Percentiles rank a stretch among this genome's conserved stretches.
phyloP scores from a whole-genome alignment of 2,329 filamentous ascomycete genomes.

The Drechslerella stenobrocha region DNA sequence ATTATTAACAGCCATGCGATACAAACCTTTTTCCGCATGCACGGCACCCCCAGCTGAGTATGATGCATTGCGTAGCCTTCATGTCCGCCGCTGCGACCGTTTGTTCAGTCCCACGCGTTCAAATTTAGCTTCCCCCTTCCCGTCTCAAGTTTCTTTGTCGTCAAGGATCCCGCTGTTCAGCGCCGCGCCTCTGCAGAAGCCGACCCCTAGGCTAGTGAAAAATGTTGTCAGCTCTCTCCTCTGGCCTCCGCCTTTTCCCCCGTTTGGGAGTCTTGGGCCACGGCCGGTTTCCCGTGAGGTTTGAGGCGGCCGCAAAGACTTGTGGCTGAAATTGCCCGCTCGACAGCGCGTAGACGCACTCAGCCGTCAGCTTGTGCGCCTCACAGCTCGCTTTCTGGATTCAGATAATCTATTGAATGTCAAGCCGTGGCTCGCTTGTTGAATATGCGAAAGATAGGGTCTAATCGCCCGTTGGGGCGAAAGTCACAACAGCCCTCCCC shows the following conservation, averaged over 20 bases:
- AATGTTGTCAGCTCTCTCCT: not conserved
- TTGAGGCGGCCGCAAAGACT: constrained; percentile 19
- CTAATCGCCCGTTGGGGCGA: not conserved
- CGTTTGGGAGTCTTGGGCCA: constrained; percentile 36
- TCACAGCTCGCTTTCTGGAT: constrained; percentile 1
- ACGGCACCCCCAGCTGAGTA: constrained; percentile 3
- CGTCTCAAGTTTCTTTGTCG: constrained; percentile 1
- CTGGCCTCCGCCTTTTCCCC: constrained; percentile 25
- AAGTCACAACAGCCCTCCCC: too few relatives aligned
- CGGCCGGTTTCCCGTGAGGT: constrained; percentile 23
- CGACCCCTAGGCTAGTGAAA: not conserved
- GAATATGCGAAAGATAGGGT: not conserved
- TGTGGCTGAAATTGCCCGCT: constrained; percentile 24
- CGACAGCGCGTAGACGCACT: constrained; percentile 25
- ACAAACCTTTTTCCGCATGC: constrained; percentile 3
- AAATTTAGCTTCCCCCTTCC: constrained; percentile 1
- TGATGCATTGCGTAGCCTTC: constrained; percentile 33
- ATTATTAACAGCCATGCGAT: constrained; percentile 12
- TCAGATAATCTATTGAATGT: too few relatives aligned
- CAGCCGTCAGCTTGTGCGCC: constrained; percentile 11
- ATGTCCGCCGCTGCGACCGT: constrained; percentile 1
- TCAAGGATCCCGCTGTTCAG: constrained; percentile 14
- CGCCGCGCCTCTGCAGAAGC: not conserved
- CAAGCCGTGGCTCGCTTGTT: too few relatives aligned
- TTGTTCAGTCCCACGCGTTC: constrained; percentile 3